These are phyloP conservation scores for Hylodesmum podocarpum DNA, from an alignment of 306 rosid species.

Conservation along the genomic window DNA sequence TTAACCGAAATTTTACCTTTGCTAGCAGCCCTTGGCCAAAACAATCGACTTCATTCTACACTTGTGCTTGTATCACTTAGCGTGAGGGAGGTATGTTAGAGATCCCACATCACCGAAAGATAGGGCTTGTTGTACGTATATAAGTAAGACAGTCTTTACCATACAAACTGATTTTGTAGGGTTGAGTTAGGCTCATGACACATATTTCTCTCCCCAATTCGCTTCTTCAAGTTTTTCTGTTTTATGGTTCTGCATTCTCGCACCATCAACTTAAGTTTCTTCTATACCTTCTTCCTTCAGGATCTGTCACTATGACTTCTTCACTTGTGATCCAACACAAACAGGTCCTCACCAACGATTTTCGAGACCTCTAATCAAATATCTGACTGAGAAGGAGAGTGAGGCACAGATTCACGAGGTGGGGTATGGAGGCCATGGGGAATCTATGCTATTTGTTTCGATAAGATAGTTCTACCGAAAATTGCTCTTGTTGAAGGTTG, in stretches of 20 bases:
- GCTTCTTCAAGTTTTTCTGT: neutral
- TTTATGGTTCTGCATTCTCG: neutral
- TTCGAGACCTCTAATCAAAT: slow-evolving; percentile 21
- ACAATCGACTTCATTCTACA: no score
- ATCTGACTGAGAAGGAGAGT: slow-evolving; percentile 40
- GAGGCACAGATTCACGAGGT: slow-evolving; percentile 35
- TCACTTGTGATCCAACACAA: slow-evolving; percentile 10
- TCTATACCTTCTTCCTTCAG: neutral
- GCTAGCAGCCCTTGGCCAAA: no score
- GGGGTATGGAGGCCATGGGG: slow-evolving; percentile 62
- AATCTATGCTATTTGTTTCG: slow-evolving; percentile 73
- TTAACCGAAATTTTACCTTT: no score
- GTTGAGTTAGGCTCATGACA: no score
- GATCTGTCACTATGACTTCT: slow-evolving; percentile 32
- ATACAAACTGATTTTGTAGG: no score
- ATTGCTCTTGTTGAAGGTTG: slow-evolving; percentile 89
- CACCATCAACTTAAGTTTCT: neutral
- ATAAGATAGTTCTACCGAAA: slow-evolving; percentile 67
- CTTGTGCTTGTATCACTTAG: no score
- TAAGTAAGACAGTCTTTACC: no score
- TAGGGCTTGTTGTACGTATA: no score
- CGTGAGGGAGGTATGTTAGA: no score
- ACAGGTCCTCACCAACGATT: slow-evolving; percentile 11
- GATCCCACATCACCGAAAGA: no score
- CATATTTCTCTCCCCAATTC: no score